Evolutionary conservation across 768 basidiomycete genomes (phyloP), one percentile per base, ranked within the genome.

Genomic region (Neoboletus brunneissimus): DNA sequence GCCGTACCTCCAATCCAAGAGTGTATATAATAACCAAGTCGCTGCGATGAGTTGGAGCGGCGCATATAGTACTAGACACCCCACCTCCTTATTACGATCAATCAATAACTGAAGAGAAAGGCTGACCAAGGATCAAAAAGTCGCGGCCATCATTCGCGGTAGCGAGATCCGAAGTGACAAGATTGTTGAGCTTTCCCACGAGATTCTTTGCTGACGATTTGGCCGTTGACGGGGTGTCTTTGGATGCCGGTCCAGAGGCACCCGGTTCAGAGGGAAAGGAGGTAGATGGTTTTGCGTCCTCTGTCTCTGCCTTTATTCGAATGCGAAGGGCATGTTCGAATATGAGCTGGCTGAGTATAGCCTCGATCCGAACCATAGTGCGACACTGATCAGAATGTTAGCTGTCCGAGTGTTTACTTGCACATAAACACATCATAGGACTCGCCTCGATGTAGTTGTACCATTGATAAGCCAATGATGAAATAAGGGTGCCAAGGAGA

Each of bases 251-350:
- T n/a, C 9, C 32, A 32, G 51, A 47, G 16, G 8, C 18, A 48
- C 23, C 12, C 5, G 8, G 12, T n/a, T 25, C 18, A 7, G 32
- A 34, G 13, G 43, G 23, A 31, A 16, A 23, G 13, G 46, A 27
- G 6, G 13, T 18, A 29, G 43, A 25, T 20, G 4, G 7, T 29
- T 35, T 29, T 10, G 12, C 15, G 1, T 35, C 34, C n/a, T 48
- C 37, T 2, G 25, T 49, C 25, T 53, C 52, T 22, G 52, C 34
- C 37, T 48, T 53, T 35, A 49, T 20, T 20, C 52, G 52, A 3
- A 53, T 49, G 25, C 45, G 52, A 32, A 53, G 46, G n/a, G 45
- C 52, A 11, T 53, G 52, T 16, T 49, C 34, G 12, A 53, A 49
- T 53, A 53, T 53, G 20, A 53, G 34, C 20, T 53, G 52, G 18